Evolutionary conservation across 2,329 filamentous ascomycete genomes (phyloP).

Genomic region (Cercospora sp.): DNA sequence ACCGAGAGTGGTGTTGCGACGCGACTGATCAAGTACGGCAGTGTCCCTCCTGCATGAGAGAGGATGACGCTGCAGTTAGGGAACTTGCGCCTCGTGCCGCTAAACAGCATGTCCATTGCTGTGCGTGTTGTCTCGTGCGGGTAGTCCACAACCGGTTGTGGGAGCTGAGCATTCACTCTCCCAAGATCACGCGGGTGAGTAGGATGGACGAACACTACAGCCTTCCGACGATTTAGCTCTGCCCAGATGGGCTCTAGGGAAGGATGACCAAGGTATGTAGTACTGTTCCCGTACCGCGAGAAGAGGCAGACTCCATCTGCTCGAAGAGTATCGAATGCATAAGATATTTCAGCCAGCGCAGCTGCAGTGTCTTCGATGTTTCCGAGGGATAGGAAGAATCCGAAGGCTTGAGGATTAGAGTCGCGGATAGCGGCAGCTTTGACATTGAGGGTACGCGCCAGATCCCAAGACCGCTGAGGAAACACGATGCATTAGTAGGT

Average conservation of each 20-base stretch:
- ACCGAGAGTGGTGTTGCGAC: not conserved
- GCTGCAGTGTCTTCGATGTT: not conserved
- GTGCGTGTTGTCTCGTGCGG: not conserved
- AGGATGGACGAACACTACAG: not conserved
- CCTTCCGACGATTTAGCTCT: not conserved
- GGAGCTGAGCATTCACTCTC: not conserved
- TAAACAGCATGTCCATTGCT: not conserved
- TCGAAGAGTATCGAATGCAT: not conserved
- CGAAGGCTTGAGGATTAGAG: not conserved
- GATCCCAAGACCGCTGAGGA: not conserved
- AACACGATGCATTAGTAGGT: not conserved
- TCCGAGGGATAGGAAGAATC: not conserved
- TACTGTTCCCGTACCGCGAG: not conserved
- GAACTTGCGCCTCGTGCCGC: not conserved
- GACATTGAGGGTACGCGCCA: not conserved
- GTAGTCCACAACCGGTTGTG: not conserved
- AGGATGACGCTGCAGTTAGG: not conserved
- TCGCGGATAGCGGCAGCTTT: not conserved
- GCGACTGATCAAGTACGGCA: not conserved
- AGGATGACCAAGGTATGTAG: not conserved
- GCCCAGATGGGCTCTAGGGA: not conserved
- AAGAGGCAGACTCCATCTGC: not conserved
- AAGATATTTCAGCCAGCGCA: not conserved
- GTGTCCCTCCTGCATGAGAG: not conserved
- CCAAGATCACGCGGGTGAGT: not conserved